phyloP scores from a whole-genome alignment of 2,329 filamentous ascomycete genomes.

The Arthrobotrys musiformis region DNA sequence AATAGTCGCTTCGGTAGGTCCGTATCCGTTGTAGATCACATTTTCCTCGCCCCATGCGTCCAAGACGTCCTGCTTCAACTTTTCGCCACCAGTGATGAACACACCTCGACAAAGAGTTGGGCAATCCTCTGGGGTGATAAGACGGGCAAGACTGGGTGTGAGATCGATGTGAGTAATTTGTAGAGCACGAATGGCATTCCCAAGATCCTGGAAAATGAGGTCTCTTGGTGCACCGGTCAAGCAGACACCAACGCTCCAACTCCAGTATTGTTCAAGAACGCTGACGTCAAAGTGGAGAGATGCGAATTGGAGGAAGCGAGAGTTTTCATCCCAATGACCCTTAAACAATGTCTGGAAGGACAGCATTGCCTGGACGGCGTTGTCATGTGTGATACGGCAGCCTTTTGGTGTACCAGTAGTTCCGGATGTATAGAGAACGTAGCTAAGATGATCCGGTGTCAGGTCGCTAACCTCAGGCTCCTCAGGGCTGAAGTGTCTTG shows the following conservation, averaged over 20 bases:
- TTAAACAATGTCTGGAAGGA: slow-evolving; percentile 83
- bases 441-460: slow-evolving; percentile 72
- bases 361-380: slow-evolving; percentile 87
- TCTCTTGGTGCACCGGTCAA: slow-evolving; percentile 85
- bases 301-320: slow-evolving; percentile 90
- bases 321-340: slow-evolving; percentile 76
- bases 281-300: slow-evolving; percentile 96
- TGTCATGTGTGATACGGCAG: slow-evolving; percentile 87
- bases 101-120: slow-evolving; percentile 82
- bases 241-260: slow-evolving; percentile 88
- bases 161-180: slow-evolving; percentile 90
- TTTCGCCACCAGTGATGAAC: slow-evolving; percentile 92
- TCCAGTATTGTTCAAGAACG: slow-evolving; percentile 94
- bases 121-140: slow-evolving; percentile 81
- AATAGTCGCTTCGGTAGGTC: slow-evolving; percentile 92
- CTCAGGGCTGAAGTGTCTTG: slow-evolving; percentile 55
- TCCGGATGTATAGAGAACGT: slow-evolving; percentile 82
- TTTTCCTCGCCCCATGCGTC: slow-evolving; percentile 81
- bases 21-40: slow-evolving; percentile 89
- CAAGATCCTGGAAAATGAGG: slow-evolving; percentile 83
- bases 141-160: slow-evolving; percentile 83
- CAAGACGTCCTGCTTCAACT: slow-evolving; percentile 86
- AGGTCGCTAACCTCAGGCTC: slow-evolving; percentile 58
- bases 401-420: slow-evolving; percentile 89
- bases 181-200: slow-evolving; percentile 75